Conservation (phyloP, 257 asterid genomes). For the Gardenia jasminoides region DNA sequence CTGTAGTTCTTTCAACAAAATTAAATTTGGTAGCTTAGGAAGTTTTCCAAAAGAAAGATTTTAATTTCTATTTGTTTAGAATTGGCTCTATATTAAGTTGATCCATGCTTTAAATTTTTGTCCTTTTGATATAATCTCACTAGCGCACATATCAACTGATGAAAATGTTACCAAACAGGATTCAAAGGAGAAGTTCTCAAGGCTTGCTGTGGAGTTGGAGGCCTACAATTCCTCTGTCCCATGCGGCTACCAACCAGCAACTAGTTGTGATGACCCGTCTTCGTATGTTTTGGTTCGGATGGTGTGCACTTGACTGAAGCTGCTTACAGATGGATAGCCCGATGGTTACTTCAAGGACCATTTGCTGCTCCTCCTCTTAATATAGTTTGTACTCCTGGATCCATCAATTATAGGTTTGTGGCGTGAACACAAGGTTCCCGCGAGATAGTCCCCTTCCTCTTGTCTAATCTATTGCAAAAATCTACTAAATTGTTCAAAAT, state of each 20-base stretch:
- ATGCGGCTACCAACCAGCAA: constrained; percentile 32
- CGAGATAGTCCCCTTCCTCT: too few relatives aligned
- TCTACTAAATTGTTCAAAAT: too few relatives aligned
- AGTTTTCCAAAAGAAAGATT: neutral
- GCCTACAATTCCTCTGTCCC: constrained; percentile 15
- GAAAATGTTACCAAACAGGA: constrained; percentile 26
- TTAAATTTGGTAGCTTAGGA: neutral
- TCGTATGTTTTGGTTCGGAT: constrained; percentile 41
- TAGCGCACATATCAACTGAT: neutral
- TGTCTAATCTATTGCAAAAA: too few relatives aligned
- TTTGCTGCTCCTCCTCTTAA: constrained; percentile 34
- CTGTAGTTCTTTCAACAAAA: too few relatives aligned
- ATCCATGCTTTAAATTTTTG: neutral
- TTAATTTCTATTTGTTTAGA: neutral
- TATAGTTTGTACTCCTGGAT: constrained; percentile 15
- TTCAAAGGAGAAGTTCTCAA: constrained; percentile 27
- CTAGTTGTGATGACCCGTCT: constrained; percentile 39
- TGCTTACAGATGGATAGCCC: constrained; percentile 26
- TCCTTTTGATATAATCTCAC: neutral
- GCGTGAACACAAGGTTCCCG: neutral
- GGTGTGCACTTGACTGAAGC: constrained; percentile 53
- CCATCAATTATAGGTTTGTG: neutral
- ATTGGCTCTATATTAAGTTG: neutral
- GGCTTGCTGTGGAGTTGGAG: constrained; percentile 57
- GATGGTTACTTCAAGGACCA: constrained; percentile 35